Conservation (phyloP, 495 filamentous ascomycete species). For the Neurospora sp. region DNA sequence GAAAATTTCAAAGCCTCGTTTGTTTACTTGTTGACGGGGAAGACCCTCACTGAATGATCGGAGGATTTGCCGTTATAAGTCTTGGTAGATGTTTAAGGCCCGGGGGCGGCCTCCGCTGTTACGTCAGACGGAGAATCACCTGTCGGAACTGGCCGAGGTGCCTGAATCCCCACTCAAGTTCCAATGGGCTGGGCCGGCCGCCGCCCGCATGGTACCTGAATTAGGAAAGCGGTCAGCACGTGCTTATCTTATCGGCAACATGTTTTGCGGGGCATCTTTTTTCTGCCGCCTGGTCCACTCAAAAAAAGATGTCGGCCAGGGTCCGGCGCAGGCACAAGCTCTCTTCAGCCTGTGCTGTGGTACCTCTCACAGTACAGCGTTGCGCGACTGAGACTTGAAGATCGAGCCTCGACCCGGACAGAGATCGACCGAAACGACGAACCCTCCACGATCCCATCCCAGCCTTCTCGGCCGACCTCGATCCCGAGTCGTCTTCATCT, state of each 20-base stretch:
- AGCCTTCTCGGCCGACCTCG: not conserved
- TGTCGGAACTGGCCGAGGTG: not conserved
- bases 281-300: conserved; percentile 12
- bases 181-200: not conserved
- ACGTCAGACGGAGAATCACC: not conserved
- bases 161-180: not conserved
- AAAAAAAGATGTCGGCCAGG: conserved; percentile 12
- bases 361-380: not conserved
- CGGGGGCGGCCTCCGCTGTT: not conserved
- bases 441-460: not conserved
- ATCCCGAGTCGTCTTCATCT: not conserved
- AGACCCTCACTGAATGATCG: not conserved
- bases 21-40: not conserved
- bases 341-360: not conserved
- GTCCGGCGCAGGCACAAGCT: not conserved
- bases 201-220: not conserved
- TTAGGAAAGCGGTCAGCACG: not conserved
- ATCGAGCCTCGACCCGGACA: not conserved
- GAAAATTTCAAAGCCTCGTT: not conserved
- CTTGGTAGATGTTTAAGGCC: not conserved
- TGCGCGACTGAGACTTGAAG: not conserved
- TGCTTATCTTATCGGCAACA: conserved; percentile 15
- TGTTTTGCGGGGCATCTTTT: conserved; percentile 18
- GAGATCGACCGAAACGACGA: not conserved
- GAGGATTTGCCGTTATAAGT: not conserved